Percentiles rank a stretch among this genome's conserved stretches.
phyloP scores from a whole-genome alignment of 345 rosid species.

The Brassica carinata region DNA sequence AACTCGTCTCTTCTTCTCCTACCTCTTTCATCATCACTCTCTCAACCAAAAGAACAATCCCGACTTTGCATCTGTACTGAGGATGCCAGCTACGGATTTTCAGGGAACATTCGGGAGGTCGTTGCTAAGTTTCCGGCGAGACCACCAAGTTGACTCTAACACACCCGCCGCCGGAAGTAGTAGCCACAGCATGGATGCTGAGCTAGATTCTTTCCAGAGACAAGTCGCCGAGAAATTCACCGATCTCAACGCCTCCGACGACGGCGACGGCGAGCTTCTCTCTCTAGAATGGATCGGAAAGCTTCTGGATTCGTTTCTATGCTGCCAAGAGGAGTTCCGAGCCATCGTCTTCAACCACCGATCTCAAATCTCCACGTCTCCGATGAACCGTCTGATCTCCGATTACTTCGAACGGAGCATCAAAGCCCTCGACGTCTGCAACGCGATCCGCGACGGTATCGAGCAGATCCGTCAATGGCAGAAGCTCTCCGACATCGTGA shows the following conservation, averaged over 20 bases:
- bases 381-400: conserved; percentile 53
- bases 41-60: not conserved
- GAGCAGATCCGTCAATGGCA: conserved; percentile 75
- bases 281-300: conserved; percentile 63
- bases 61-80: conserved; percentile 19
- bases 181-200: conserved; percentile 44
- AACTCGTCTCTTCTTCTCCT: conserved; percentile 29
- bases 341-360: conserved; percentile 49
- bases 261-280: conserved; percentile 44
- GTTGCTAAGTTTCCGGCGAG: conserved; percentile 54
- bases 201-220: conserved; percentile 64
- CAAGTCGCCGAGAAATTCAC: conserved; percentile 60
- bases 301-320: conserved; percentile 59
- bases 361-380: conserved; percentile 41
- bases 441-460: conserved; percentile 83
- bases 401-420: conserved; percentile 72
- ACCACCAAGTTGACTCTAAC: conserved; percentile 46
- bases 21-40: conserved; percentile 31
- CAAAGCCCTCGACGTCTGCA: conserved; percentile 86
- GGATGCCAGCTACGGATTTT: conserved; percentile 65
- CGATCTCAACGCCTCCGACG: conserved; percentile 46
- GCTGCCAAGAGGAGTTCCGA: conserved; percentile 70
- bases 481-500: conserved; percentile 71
- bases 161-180: conserved; percentile 5
- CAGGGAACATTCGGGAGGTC: conserved; percentile 59